Evolutionary conservation across 371 early-diverging fungal genomes (phyloP).

Genomic region (Zopfochytrium polystomum): DNA sequence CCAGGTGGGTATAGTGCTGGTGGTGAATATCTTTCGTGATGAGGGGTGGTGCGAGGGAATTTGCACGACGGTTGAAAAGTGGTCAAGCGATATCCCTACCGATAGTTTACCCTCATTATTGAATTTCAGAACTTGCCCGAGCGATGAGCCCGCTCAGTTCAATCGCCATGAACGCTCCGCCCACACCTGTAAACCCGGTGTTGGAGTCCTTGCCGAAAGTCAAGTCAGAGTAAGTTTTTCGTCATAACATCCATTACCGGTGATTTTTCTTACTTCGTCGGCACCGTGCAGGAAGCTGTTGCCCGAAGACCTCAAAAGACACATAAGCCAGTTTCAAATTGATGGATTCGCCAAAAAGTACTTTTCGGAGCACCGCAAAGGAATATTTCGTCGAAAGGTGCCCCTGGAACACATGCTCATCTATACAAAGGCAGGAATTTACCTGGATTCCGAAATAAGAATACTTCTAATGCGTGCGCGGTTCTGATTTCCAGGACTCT

Average conservation of each 20-base stretch:
- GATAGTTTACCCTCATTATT: background rate
- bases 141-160: conserved; percentile 10
- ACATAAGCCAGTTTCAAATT: conserved; percentile 78
- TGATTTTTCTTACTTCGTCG: conserved; percentile 2
- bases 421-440: conserved; percentile 61
- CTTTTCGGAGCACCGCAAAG: conserved; percentile 81
- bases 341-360: conserved; percentile 91
- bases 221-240: conserved; percentile 21
- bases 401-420: conserved; percentile 84
- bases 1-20: too few species aligned
- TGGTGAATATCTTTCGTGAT: too few species aligned
- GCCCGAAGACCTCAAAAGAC: conserved; percentile 63
- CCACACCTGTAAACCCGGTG: conserved; percentile 11
- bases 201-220: conserved; percentile 27
- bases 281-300: conserved; percentile 26
- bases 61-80: too few species aligned
- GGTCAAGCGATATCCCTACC: background rate
- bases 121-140: conserved; percentile 7
- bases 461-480: background rate
- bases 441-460: too few species aligned
- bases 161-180: conserved; percentile 3
- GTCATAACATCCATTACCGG: background rate
- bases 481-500: conserved; percentile 52
- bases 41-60: too few species aligned
- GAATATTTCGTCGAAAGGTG: conserved; percentile 78